These are phyloP conservation scores for Fusarium sp. DNA, from an alignment of 2,329 filamentous ascomycete species.

Conservation along the genomic window DNA sequence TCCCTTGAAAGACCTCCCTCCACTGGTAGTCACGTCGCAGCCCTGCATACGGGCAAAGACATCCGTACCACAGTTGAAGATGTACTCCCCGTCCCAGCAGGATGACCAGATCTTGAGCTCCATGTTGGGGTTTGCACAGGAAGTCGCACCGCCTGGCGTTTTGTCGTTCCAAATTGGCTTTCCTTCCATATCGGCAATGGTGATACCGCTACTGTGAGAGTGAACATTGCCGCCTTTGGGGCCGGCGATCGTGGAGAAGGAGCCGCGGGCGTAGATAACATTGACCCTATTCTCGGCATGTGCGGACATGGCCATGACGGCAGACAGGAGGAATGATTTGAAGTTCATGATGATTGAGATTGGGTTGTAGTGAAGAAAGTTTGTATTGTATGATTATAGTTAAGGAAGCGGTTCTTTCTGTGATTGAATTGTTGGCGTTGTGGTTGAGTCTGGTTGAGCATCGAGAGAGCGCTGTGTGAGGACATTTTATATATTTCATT, in stretches of 20 bases:
- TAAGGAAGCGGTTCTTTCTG: accelerated
- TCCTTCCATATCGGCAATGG: background rate
- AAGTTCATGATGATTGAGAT: background rate
- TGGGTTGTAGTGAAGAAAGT: background rate
- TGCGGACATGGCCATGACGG: background rate
- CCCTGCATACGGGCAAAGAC: background rate
- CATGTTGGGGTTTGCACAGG: background rate
- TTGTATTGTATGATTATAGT: background rate
- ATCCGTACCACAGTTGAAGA: background rate
- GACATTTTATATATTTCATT: background rate
- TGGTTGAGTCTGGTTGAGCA: background rate
- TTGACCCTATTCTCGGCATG: background rate
- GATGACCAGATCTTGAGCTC: background rate
- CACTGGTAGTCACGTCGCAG: background rate
- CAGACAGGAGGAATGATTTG: background rate
- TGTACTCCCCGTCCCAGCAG: background rate
- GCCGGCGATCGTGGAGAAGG: background rate
- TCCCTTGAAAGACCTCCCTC: background rate
- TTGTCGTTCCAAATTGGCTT: background rate
- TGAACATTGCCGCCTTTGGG: background rate
- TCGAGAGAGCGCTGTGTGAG: accelerated
- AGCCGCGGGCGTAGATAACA: background rate
- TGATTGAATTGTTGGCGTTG: background rate
- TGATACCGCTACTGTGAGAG: background rate
- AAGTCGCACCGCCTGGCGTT: accelerated